These are phyloP conservation scores for Piper longum DNA, from an alignment of 164 flowering plant species.

Conservation along the genomic window DNA sequence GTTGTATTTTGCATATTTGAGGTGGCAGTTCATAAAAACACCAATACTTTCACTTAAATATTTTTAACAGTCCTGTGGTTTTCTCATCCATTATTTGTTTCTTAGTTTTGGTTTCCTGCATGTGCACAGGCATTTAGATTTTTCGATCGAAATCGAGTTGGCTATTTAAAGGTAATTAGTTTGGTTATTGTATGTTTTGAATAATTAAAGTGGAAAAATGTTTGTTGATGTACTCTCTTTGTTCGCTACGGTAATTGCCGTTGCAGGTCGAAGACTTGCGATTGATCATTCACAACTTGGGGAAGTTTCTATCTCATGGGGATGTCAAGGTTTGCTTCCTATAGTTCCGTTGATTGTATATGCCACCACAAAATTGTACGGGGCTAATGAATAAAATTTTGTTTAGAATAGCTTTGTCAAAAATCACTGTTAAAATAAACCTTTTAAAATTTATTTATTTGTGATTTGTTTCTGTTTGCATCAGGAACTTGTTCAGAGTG, in stretches of 20 bases:
- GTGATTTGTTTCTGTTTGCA: not conserved
- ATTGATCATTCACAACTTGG: conserved; percentile 67
- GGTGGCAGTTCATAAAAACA: not conserved
- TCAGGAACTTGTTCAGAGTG: conserved; percentile 96
- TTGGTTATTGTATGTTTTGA: not conserved
- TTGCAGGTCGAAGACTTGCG: conserved; percentile 94
- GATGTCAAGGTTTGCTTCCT: conserved; percentile 65
- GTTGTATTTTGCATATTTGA: too few species aligned
- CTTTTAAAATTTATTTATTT: not conserved
- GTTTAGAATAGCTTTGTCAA: not conserved
- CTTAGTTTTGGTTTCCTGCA: not conserved
- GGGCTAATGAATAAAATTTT: not conserved
- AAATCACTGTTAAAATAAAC: too few species aligned
- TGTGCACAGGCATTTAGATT: conserved; percentile 80
- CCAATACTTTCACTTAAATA: not conserved
- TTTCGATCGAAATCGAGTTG: conserved; percentile 77
- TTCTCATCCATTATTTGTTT: not conserved
- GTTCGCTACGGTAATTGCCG: not conserved
- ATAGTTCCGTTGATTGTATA: not conserved
- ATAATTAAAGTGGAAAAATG: not conserved
- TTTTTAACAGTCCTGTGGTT: not conserved
- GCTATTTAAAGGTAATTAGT: conserved; percentile 59
- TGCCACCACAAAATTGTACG: not conserved
- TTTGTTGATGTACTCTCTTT: not conserved
- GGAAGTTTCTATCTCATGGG: conserved; percentile 69